Conservation (phyloP, 2,329 filamentous ascomycete genomes). For the Aspergillus aculeatus region DNA sequence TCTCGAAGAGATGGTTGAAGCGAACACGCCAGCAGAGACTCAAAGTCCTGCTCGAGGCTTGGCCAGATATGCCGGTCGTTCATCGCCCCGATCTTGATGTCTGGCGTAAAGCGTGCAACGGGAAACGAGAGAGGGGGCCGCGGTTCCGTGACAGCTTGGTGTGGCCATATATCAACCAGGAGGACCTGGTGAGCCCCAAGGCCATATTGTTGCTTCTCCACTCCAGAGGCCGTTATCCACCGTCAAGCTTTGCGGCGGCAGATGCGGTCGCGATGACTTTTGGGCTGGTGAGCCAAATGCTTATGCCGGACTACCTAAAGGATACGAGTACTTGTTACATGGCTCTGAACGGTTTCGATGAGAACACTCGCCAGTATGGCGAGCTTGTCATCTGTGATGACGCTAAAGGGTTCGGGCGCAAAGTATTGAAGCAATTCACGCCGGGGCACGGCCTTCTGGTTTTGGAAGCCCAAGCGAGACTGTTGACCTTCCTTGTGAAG, state of each 20-base stretch:
- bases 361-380: constrained; percentile 34
- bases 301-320: no score
- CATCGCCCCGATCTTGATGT: constrained; percentile 55
- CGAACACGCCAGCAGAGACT: constrained; percentile 50
- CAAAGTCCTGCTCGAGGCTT: constrained; percentile 48
- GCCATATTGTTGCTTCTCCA: constrained; percentile 53
- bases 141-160: constrained; percentile 41
- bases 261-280: constrained; percentile 42
- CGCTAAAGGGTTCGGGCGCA: constrained; percentile 20
- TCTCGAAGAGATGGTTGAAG: constrained; percentile 57
- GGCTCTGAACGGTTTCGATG: constrained; percentile 31
- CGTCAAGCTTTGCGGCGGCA: constrained; percentile 48
- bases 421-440: constrained; percentile 36
- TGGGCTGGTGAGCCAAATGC: constrained; percentile 20
- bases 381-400: constrained; percentile 38
- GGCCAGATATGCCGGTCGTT: constrained; percentile 50
- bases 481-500: background rate
- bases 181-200: constrained; percentile 52
- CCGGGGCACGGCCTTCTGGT: constrained; percentile 48
- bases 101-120: constrained; percentile 10
- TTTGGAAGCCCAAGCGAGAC: background rate
- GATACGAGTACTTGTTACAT: constrained; percentile 18
- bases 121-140: constrained; percentile 12
- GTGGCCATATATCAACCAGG: constrained; percentile 58
- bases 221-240: constrained; percentile 49